Evolutionary conservation across 2,329 filamentous ascomycete species (phyloP).

Genomic region (Microsporum audouinii): DNA sequence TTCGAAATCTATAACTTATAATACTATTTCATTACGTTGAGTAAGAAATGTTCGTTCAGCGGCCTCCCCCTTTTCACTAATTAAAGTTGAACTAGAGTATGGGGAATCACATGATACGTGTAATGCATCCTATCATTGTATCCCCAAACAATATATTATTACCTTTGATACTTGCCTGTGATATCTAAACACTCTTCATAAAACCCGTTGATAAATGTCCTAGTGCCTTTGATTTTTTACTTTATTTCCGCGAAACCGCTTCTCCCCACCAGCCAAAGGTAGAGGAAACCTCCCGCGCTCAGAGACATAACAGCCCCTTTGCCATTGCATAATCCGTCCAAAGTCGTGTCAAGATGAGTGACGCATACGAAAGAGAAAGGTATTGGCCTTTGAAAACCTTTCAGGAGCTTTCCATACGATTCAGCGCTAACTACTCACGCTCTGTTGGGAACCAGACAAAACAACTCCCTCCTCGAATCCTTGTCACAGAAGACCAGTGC

Average conservation of each 20-base stretch:
- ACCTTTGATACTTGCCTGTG: background rate
- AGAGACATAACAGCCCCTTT: background rate
- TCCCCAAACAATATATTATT: background rate
- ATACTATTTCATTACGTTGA: background rate
- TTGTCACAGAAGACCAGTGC: constrained; percentile 84
- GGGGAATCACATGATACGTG: background rate
- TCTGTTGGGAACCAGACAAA: constrained; percentile 46
- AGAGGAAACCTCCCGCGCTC: background rate
- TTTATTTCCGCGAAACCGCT: too few relatives aligned
- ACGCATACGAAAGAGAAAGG: constrained; percentile 66
- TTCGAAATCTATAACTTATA: background rate
- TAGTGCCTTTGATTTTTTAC: too few relatives aligned
- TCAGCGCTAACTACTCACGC: background rate
- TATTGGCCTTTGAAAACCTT: constrained; percentile 22
- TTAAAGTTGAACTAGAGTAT: background rate
- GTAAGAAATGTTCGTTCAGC: background rate
- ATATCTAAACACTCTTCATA: too few relatives aligned
- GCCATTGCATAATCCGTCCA: background rate
- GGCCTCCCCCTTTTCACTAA: background rate
- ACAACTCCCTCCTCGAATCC: constrained; percentile 87
- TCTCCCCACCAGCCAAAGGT: background rate
- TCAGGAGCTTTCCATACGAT: background rate
- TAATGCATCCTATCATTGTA: background rate
- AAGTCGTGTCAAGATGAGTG: constrained; percentile 45
- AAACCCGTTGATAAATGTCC: too few relatives aligned